Conservation (phyloP, 2,329 filamentous ascomycete genomes). For the Pleurostoma richardsiae region DNA sequence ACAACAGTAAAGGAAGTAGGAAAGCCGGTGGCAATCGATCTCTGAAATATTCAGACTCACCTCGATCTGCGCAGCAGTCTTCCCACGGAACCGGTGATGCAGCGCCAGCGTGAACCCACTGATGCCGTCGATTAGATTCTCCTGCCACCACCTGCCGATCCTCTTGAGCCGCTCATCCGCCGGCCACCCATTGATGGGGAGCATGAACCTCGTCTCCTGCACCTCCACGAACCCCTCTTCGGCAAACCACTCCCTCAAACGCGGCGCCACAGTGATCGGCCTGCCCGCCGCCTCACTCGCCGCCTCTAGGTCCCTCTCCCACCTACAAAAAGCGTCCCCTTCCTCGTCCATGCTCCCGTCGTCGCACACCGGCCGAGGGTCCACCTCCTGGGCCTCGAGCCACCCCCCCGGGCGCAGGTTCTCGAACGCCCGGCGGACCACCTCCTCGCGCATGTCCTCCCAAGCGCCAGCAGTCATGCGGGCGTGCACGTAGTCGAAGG, state of each 20-base stretch:
- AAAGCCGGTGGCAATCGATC: neutral
- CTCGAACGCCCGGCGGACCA: slow-evolving; percentile 47
- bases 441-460: slow-evolving; percentile 38
- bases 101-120: slow-evolving; percentile 37
- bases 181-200: slow-evolving; percentile 51
- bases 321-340: slow-evolving; percentile 27
- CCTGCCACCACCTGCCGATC: slow-evolving; percentile 39
- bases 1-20: too few relatives aligned
- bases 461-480: slow-evolving; percentile 45
- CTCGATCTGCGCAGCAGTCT: slow-evolving; percentile 42
- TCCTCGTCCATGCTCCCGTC: slow-evolving; percentile 36
- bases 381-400: slow-evolving; percentile 48
- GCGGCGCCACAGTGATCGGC: slow-evolving; percentile 26
- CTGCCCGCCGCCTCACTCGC: slow-evolving; percentile 31
- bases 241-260: slow-evolving; percentile 29
- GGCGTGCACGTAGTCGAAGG: slow-evolving; percentile 51
- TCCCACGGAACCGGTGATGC: slow-evolving; percentile 32
- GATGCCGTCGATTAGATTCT: slow-evolving; percentile 35
- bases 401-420: slow-evolving; percentile 46
- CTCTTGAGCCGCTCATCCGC: slow-evolving; percentile 36
- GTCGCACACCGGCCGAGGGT: slow-evolving; percentile 32
- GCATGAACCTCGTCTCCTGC: slow-evolving; percentile 44
- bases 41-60: slow-evolving; percentile 20
- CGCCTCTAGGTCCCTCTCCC: slow-evolving; percentile 31
- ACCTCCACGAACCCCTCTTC: slow-evolving; percentile 52